These are phyloP conservation scores for Lagenidium sp. DNA, from an alignment of 352 stramenopile species.

Conservation along the genomic window DNA sequence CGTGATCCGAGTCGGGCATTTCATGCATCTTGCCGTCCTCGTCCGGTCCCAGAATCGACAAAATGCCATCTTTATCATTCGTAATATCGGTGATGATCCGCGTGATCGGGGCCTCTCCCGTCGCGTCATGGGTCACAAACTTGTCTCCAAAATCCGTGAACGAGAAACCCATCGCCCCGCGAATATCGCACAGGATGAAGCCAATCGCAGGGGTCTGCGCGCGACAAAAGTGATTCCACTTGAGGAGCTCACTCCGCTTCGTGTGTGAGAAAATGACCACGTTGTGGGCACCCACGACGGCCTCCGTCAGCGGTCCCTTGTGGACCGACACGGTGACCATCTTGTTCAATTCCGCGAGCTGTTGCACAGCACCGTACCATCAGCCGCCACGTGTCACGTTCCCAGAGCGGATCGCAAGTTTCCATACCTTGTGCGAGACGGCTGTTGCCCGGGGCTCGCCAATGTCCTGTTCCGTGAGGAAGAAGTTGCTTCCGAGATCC, in stretches of 20 bases:
- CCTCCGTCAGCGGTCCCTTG: constrained; percentile 50
- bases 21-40: constrained; percentile 87
- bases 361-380: no score
- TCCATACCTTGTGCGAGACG: constrained; percentile 66
- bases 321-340: constrained; percentile 80
- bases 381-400: no score
- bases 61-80: constrained; percentile 66
- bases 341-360: constrained; percentile 90
- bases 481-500: constrained; percentile 93
- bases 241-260: constrained; percentile 60
- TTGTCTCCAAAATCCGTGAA: constrained; percentile 79
- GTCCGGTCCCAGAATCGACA: constrained; percentile 68
- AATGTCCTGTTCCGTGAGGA: constrained; percentile 79
- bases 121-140: constrained; percentile 73
- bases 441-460: constrained; percentile 49
- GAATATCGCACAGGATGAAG: constrained; percentile 77
- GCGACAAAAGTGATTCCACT: constrained; percentile 88
- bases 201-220: constrained; percentile 63
- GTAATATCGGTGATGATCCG: constrained; percentile 85
- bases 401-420: no score
- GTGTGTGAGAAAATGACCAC: constrained; percentile 87
- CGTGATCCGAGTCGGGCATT: constrained; percentile 78
- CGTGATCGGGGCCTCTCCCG: constrained; percentile 75
- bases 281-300: constrained; percentile 60
- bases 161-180: constrained; percentile 60